Base-by-base conservation (phyloP, 2,329 filamentous ascomycete genomes). In the Aspergillus sp. region DNA sequence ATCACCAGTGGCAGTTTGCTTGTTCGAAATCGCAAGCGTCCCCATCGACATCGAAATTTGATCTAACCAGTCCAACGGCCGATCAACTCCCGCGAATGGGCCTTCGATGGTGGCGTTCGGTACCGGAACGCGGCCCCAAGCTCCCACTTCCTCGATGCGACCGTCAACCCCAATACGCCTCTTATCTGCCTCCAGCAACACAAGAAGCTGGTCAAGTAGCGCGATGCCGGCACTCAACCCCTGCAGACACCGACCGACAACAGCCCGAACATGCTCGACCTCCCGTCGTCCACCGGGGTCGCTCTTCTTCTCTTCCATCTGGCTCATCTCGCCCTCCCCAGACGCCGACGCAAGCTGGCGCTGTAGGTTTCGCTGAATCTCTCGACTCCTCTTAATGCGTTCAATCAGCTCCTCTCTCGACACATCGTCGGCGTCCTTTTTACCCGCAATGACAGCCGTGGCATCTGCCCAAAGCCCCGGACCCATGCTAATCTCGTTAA, bases 401-500 rank as follows among this genome's bases (percentile, higher is more conserved):
- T 39, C 44, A 4, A 56, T 50, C 18, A 62, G 32, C 15, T 36
- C 55, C 1, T 57, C 56, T 36, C 48, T 26, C 8, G 42, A 41
- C 6, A n/a, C 45, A 36, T 49, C 17, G 15, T 3, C 26, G 8
- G 26, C 26, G 9, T 9, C 15, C 20, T 5, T n/a, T 15, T 43
- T 44, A 18, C 24, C 15, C 26, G 38, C n/a, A 15, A 65, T 52
- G 11, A 65, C 9, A 4, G 53, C 50, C 13, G 59, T 58, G 8
- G 63, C 62, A 11, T 49, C 59, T 7, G 42, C 53, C 13, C 64
- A 48, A 38, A 64, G 57, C 2, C 65, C 63, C 2, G 64, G 63
- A n/a, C 63, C 64, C 13, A 54, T 57, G 3, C 59, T 53, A 18
- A 64, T 58, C 22, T 67, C 65, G 18, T 58, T 55, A 38, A 66